These are phyloP conservation scores for Colletotrichum sp. DNA, from an alignment of 2,329 filamentous ascomycete genomes.

Conservation along the genomic window DNA sequence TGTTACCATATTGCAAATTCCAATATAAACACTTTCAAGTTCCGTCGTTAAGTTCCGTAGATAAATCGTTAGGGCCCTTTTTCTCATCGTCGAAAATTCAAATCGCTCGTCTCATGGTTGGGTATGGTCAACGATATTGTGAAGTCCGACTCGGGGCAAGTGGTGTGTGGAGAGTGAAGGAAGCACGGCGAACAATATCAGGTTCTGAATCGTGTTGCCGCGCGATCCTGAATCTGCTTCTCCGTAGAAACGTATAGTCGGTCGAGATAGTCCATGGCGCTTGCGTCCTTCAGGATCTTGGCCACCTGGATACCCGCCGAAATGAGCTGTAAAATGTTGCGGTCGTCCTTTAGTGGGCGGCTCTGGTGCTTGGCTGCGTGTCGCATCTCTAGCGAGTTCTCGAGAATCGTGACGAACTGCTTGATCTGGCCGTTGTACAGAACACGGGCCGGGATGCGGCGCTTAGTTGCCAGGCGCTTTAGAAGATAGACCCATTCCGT, in stretches of 20 bases:
- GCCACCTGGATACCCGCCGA: conserved; percentile 87
- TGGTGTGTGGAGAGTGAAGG: background rate
- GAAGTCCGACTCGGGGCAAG: background rate
- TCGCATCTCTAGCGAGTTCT: conserved; percentile 88
- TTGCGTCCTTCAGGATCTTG: conserved; percentile 84
- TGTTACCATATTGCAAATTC: background rate
- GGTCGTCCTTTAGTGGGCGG: conserved; percentile 84
- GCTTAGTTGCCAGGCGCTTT: conserved; percentile 84
- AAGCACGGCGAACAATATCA: conserved; percentile 22
- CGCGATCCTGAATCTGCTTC: conserved; percentile 75
- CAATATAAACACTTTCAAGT: background rate
- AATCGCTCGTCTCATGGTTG: background rate
- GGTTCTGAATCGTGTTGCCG: conserved; percentile 45
- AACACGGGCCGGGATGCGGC: conserved; percentile 82
- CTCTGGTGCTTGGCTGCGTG: conserved; percentile 85
- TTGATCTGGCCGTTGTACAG: conserved; percentile 92
- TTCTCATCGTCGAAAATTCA: background rate
- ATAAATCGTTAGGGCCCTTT: background rate
- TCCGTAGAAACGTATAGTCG: conserved; percentile 83
- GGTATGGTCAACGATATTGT: background rate
- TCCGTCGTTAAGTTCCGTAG: conserved; percentile 18
- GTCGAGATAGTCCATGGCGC: conserved; percentile 84
- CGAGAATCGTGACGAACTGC: conserved; percentile 85
- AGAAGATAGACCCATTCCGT: conserved; percentile 91
- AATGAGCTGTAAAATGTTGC: conserved; percentile 86